Percentiles rank a stretch among this genome's conserved stretches.
Conservation (phyloP, 2,329 filamentous ascomycete species). For the Graphilbum fragrans region DNA sequence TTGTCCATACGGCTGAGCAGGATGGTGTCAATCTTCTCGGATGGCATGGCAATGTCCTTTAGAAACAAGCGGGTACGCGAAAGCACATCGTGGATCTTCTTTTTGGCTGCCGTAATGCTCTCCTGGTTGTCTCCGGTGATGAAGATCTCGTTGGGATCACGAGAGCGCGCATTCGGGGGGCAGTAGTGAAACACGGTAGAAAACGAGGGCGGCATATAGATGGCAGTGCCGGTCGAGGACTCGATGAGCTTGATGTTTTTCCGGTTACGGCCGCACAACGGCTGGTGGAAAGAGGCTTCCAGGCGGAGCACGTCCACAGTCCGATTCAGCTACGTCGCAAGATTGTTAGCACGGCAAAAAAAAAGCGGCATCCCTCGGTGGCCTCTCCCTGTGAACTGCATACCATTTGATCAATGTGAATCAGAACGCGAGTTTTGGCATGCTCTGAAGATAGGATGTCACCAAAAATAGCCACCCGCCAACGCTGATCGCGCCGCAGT, state of each 20-base stretch:
- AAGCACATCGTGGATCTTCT: constrained; percentile 79
- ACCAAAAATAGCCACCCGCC: constrained; percentile 87
- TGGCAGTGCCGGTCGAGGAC: constrained; percentile 87
- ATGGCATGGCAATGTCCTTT: constrained; percentile 83
- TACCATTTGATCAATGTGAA: constrained; percentile 94
- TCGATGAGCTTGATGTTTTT: constrained; percentile 99
- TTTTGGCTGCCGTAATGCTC: constrained; percentile 78
- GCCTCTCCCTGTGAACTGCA: constrained; percentile 14
- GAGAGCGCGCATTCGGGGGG: constrained; percentile 65
- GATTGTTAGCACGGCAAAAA: constrained; percentile 5
- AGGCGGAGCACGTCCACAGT: constrained; percentile 69
- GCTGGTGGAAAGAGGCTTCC: constrained; percentile 77
- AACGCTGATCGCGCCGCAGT: constrained; percentile 77
- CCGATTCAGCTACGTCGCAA: constrained; percentile 46
- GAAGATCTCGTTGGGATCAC: constrained; percentile 82
- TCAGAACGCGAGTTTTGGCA: constrained; percentile 88
- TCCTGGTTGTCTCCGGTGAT: constrained; percentile 85
- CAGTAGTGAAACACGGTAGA: constrained; percentile 85
- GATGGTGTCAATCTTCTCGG: constrained; percentile 91
- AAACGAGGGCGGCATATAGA: constrained; percentile 95
- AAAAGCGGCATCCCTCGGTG: neutral
- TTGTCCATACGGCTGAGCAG: constrained; percentile 86
- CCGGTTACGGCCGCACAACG: constrained; percentile 83
- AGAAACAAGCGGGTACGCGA: constrained; percentile 70
- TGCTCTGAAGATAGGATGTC: constrained; percentile 93